phyloP scores from a whole-genome alignment of 1,284 basidiomycete species.

The Cystobasidium pallidum region DNA sequence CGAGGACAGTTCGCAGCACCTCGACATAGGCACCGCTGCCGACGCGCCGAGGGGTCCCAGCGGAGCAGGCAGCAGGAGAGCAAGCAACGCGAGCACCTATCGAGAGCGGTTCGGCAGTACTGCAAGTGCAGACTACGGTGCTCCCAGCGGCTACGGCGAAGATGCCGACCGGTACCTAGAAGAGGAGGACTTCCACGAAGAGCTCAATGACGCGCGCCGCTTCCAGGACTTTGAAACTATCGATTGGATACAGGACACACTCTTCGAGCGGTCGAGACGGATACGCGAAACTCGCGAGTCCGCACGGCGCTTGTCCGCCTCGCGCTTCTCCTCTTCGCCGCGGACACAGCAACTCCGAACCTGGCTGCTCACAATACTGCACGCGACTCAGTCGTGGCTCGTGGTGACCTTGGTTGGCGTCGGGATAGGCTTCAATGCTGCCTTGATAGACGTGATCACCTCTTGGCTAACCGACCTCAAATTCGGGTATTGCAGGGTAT shows the following conservation, averaged over 20 bases:
- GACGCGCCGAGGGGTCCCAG: conserved; percentile 9
- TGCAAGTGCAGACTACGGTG: conserved; percentile 3
- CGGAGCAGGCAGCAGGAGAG: neutral
- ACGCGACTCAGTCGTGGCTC: conserved; percentile 68
- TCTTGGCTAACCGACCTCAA: conserved; percentile 98
- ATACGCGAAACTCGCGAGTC: conserved; percentile 65
- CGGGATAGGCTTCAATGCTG: conserved; percentile 89
- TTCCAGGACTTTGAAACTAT: conserved; percentile 46
- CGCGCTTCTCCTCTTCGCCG: conserved; percentile 50
- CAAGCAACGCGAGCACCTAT: conserved; percentile 10
- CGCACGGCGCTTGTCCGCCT: conserved; percentile 52
- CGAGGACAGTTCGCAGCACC: conserved; percentile 16
- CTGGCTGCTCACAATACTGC: conserved; percentile 53
- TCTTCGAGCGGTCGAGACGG: conserved; percentile 78
- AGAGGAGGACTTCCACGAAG: conserved; percentile 21
- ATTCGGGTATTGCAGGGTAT: conserved; percentile 92
- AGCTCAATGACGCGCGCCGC: conserved; percentile 39
- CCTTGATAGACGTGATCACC: conserved; percentile 92
- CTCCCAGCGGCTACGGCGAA: conserved; percentile 1
- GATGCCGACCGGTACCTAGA: conserved; percentile 11
- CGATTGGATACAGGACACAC: conserved; percentile 94
- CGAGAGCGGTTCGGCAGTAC: conserved; percentile 10
- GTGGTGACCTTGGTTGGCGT: conserved; percentile 82
- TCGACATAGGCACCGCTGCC: conserved; percentile 30
- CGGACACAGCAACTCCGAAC: conserved; percentile 52